These are phyloP conservation scores for Hemisphaericaspora xylofermentans DNA, from an alignment of 1,139 yeast genomes.

Conservation along the genomic window DNA sequence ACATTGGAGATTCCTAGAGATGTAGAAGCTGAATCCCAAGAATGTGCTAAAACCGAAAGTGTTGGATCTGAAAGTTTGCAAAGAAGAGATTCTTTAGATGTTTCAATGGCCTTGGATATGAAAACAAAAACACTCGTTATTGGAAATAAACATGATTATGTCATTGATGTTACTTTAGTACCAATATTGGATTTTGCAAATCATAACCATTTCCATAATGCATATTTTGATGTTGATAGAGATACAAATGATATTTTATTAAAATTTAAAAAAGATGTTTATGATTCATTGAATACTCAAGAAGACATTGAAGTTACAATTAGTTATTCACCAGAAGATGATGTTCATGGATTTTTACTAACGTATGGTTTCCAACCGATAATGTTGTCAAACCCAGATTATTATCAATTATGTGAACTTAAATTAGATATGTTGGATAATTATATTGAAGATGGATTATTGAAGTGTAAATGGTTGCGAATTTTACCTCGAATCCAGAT, in stretches of 20 bases:
- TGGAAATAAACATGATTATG: constrained; percentile 31
- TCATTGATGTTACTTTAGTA: constrained; percentile 56
- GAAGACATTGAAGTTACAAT: constrained; percentile 37
- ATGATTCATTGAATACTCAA: not conserved
- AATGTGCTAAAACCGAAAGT: constrained; percentile 14
- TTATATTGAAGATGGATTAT: constrained; percentile 8
- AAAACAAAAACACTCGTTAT: constrained; percentile 4
- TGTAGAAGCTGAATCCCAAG: constrained; percentile 16
- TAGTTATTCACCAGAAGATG: constrained; percentile 48
- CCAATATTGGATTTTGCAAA: constrained; percentile 70
- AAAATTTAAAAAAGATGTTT: constrained; percentile 21
- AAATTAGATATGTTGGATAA: constrained; percentile 8
- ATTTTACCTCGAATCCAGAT: constrained; percentile 27
- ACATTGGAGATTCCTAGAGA: constrained; percentile 60
- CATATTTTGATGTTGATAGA: constrained; percentile 62
- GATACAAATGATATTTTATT: constrained; percentile 43
- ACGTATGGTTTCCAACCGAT: constrained; percentile 52
- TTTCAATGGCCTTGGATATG: constrained; percentile 7
- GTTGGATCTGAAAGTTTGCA: not conserved
- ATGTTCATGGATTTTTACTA: constrained; percentile 44
- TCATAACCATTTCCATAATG: constrained; percentile 48
- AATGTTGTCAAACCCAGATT: constrained; percentile 4
- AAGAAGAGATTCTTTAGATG: constrained; percentile 5
- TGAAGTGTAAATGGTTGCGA: constrained; percentile 26
- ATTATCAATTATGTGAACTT: constrained; percentile 17